Conservation (phyloP, 768 basidiomycete genomes). For the Coprinellus micaceus region DNA sequence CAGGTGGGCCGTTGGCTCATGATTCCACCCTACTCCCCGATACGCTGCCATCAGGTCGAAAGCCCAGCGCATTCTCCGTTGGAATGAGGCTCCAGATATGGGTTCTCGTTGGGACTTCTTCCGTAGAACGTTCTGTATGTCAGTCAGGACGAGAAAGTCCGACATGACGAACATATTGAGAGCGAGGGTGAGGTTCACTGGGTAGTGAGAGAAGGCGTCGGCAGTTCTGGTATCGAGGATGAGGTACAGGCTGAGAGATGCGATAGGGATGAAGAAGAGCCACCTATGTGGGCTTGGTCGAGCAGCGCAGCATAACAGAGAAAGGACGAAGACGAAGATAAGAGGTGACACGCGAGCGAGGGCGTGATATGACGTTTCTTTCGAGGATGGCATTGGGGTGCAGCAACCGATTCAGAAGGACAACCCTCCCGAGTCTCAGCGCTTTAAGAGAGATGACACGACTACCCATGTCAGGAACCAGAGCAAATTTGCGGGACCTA, state of each 20-base stretch:
- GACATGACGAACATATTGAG: not conserved
- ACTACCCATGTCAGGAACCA: too few species aligned
- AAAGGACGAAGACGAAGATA: not conserved
- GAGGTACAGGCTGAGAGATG: not conserved
- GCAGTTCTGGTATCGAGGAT: not conserved
- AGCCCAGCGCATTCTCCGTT: not conserved
- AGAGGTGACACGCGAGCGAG: not conserved
- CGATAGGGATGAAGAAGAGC: not conserved
- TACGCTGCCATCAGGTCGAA: not conserved
- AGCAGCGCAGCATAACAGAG: not conserved
- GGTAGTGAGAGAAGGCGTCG: not conserved
- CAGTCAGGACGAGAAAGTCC: not conserved
- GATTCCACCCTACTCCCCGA: slow-evolving; percentile 1
- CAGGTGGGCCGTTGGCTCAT: not conserved
- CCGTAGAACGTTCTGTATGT: not conserved
- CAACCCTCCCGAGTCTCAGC: too few species aligned
- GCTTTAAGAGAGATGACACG: too few species aligned
- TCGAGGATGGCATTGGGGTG: not conserved
- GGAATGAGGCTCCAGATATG: not conserved
- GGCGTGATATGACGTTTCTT: not conserved
- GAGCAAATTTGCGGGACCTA: too few species aligned
- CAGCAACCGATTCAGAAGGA: too few species aligned
- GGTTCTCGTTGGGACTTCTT: not conserved
- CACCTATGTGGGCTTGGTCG: not conserved
- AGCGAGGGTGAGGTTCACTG: not conserved